Evolutionary conservation across 768 basidiomycete genomes (phyloP).

Genomic region (Mycena latifolia): DNA sequence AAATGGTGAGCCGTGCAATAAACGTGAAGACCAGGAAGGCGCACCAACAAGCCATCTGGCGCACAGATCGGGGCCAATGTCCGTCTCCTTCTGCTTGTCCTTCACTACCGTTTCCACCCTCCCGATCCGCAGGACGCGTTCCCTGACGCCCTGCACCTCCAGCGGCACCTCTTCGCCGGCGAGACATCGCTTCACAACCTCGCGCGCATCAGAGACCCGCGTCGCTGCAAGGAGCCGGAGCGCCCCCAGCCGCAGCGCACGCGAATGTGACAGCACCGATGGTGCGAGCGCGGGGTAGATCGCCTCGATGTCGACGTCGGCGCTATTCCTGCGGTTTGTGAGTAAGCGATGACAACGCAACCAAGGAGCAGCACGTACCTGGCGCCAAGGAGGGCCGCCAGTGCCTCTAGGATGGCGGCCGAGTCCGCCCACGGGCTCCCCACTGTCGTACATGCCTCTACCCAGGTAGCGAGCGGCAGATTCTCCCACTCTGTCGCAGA

Average conservation of each 20-base stretch:
- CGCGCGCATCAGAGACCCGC: slow-evolving; percentile 57
- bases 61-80: slow-evolving; percentile 71
- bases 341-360: background rate
- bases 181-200: slow-evolving; percentile 74
- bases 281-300: slow-evolving; percentile 66
- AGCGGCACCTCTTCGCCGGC: slow-evolving; percentile 86
- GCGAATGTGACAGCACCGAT: slow-evolving; percentile 80
- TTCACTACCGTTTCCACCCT: slow-evolving; percentile 74
- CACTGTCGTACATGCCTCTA: slow-evolving; percentile 46
- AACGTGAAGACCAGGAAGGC: slow-evolving; percentile 33
- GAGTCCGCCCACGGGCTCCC: slow-evolving; percentile 69
- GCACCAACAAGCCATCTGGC: slow-evolving; percentile 81
- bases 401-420: slow-evolving; percentile 64
- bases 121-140: slow-evolving; percentile 84
- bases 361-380: slow-evolving; percentile 50
- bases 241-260: slow-evolving; percentile 69
- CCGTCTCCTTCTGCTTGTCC: slow-evolving; percentile 57
- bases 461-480: slow-evolving; percentile 66
- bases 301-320: slow-evolving; percentile 54
- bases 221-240: slow-evolving; percentile 74
- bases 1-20: slow-evolving; percentile 6
- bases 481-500: slow-evolving; percentile 60
- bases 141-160: slow-evolving; percentile 85
- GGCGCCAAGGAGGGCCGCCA: slow-evolving; percentile 60
- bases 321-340: slow-evolving; percentile 38